These are phyloP conservation scores for Tulasnella sp. DNA, from an alignment of 768 basidiomycete species.

Conservation along the genomic window DNA sequence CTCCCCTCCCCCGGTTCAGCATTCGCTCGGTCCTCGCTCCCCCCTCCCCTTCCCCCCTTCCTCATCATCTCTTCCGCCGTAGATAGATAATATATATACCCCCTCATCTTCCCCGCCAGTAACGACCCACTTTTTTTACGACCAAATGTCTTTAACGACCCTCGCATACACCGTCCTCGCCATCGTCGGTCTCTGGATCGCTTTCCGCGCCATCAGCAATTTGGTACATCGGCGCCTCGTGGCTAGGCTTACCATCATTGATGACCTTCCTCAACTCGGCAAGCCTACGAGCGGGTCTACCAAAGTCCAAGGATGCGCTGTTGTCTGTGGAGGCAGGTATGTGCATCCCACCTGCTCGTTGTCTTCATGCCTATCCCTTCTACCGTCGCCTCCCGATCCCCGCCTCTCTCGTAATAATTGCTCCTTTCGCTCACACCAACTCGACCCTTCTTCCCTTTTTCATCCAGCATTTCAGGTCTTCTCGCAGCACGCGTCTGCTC, in stretches of 20 bases:
- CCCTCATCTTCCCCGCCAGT: constrained; percentile 8
- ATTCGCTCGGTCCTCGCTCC: neutral
- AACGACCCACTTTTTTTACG: neutral
- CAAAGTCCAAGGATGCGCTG: constrained; percentile 23
- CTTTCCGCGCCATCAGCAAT: neutral
- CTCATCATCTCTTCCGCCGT: neutral
- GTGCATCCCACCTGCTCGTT: neutral
- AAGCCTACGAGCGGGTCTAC: neutral
- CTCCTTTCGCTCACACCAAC: neutral
- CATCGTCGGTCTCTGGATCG: neutral
- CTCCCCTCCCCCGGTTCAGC: neutral
- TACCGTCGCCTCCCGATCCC: neutral
- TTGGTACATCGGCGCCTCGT: neutral
- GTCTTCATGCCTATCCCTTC: neutral
- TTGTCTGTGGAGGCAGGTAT: constrained; percentile 23
- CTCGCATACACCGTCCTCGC: constrained; percentile 1
- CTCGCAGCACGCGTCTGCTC: constrained; percentile 22
- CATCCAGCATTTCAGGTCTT: constrained; percentile 18
- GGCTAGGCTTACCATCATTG: constrained; percentile 11
- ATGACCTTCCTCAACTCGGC: constrained; percentile 16
- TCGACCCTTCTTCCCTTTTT: no score
- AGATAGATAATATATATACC: neutral
- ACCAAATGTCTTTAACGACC: neutral
- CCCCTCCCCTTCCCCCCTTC: neutral
- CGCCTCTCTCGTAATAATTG: neutral